Evolutionary conservation across 208 protist species (phyloP).

Genomic region (Strigomonas galati): DNA sequence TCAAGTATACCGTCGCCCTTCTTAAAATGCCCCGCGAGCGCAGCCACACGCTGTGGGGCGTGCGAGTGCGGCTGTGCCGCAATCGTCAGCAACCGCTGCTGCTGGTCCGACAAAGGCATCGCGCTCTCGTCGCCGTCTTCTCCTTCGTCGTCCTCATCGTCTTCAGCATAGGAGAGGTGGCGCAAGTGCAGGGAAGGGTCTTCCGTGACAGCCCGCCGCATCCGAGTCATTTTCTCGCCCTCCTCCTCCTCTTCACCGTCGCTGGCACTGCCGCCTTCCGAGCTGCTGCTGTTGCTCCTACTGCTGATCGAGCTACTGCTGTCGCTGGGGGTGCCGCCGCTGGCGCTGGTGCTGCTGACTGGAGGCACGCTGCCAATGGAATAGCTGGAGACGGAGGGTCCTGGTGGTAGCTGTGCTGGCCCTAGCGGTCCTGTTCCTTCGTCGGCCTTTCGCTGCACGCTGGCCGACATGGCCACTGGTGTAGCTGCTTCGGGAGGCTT

Average conservation of each 20-base stretch:
- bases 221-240: too few relatives aligned
- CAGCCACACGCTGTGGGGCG: conserved; percentile 33
- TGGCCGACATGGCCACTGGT: background rate
- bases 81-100: background rate
- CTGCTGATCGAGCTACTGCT: background rate
- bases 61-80: conserved; percentile 31
- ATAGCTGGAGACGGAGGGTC: background rate
- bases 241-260: background rate
- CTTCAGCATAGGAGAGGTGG: background rate
- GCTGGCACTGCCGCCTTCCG: background rate
- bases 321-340: background rate
- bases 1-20: conserved; percentile 28
- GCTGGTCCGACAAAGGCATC: conserved; percentile 9
- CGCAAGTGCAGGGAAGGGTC: background rate
- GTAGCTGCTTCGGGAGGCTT: too few relatives aligned
- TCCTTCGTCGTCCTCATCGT: conserved; percentile 12
- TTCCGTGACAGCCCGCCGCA: too few relatives aligned
- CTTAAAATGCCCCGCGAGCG: conserved; percentile 34
- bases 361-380: background rate
- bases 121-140: conserved; percentile 9
- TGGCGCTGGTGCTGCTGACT: background rate
- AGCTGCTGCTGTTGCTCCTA: conserved; percentile 5
- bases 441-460: background rate
- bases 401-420: background rate
- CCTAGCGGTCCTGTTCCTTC: background rate